A percentile compares a stretch with the other conserved stretches of the same genome.
phyloP scores from a whole-genome alignment of 352 stramenopile genomes.

The Phytophthora niederhauseri region DNA sequence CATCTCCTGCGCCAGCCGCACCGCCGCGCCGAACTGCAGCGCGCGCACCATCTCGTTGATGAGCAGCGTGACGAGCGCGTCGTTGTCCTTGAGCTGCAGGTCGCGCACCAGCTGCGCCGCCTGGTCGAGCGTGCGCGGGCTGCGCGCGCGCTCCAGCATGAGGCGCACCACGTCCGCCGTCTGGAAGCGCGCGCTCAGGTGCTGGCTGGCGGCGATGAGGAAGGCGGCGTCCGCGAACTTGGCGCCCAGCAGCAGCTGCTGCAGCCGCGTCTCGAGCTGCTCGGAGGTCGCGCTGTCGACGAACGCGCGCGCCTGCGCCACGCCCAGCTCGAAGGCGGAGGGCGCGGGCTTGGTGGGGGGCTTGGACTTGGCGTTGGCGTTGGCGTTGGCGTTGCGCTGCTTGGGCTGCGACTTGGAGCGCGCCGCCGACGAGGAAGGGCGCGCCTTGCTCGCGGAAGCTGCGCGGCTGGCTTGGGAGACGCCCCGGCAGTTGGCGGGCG shows the following conservation, averaged over 20 bases:
- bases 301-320: slow-evolving; percentile 43
- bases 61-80: slow-evolving; percentile 81
- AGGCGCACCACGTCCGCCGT: slow-evolving; percentile 80
- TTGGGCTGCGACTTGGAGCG: slow-evolving; percentile 65
- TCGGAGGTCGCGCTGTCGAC: slow-evolving; percentile 44
- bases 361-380: slow-evolving; percentile 34
- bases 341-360: slow-evolving; percentile 18
- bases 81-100: slow-evolving; percentile 69
- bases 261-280: slow-evolving; percentile 59
- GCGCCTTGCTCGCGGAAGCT: slow-evolving; percentile 18
- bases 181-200: slow-evolving; percentile 74
- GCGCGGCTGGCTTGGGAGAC: slow-evolving; percentile 21
- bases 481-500: slow-evolving; percentile 44
- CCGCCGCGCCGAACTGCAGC: slow-evolving; percentile 68
- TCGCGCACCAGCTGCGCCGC: slow-evolving; percentile 79
- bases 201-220: slow-evolving; percentile 57
- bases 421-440: slow-evolving; percentile 7
- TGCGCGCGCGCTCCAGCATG: slow-evolving; percentile 59
- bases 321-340: slow-evolving; percentile 38
- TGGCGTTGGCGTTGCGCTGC: slow-evolving; percentile 36
- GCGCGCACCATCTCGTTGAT: slow-evolving; percentile 80
- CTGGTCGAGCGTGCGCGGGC: slow-evolving; percentile 51
- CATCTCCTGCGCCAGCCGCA: slow-evolving; percentile 83
- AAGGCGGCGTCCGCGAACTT: slow-evolving; percentile 72
- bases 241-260: slow-evolving; percentile 52